Evolutionary conservation across 345 rosid genomes (phyloP), one percentile per base, ranked within the genome.

Genomic region (Dimocarpus longan): DNA sequence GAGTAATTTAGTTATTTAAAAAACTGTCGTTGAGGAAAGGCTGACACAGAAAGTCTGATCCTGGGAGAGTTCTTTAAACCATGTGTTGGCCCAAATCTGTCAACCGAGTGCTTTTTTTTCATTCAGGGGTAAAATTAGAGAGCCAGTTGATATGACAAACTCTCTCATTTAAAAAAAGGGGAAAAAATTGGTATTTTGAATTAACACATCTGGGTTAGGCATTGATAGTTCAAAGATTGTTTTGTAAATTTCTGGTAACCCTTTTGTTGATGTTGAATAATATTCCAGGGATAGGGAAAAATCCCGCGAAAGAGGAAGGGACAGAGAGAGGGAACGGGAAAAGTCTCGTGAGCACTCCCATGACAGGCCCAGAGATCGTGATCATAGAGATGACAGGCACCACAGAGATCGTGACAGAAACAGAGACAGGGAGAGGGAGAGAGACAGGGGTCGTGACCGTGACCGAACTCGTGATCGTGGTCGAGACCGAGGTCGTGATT

Each of bases 241-340:
- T 16, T 54, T 54, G n/a, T 16, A 54, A 16, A 54, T 16, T 54
- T 54, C 26, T 60, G 11, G 28, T 60, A 22, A 6, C 28, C 22
- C 65, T 19, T 21, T 74, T 60, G 39, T 66, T 85, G 68, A 46
- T 59, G 37, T 66, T 76, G 75, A 44, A 71, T 75, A 66, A 19
- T 75, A 26, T 68, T 65, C 70, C 78, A 84, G 85, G 80, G 89
- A 88, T 46, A 82, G 85, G 37, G 95, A 88, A 79, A 90, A 84
- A 80, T 93, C 97, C 21, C 98, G 93, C 82, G 98, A 93, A 79
- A 93, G 89, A 84, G 96, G 86, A 72, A 89, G 89, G 73, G 98
- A 94, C 4, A 89, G 77, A 52, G 98, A 92, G 70, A 84, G 82
- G 81, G 98, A 95, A 48, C 87, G 82, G 15, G 97, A 92, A 81